Evolutionary conservation across 2,329 filamentous ascomycete genomes (phyloP), one percentile per base, ranked within the genome.

Genomic region (Penicillium sp.): DNA sequence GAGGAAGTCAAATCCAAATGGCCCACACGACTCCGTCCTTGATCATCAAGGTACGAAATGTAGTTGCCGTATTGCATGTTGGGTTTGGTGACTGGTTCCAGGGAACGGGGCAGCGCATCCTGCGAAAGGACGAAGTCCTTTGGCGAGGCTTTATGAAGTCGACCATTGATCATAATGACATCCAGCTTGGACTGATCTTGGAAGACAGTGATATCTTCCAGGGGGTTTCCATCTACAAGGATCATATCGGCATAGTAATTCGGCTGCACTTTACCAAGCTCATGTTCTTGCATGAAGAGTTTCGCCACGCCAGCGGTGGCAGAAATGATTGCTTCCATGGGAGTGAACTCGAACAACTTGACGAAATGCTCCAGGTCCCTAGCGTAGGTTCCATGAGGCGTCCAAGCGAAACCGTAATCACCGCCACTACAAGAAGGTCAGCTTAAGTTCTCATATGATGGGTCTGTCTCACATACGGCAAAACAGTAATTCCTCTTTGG

Each of bases 401-500:
- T 70, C 74, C 74, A 77, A 1, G 73, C 69, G 44, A 77, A 76
- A 1, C 74, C 73, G 39, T 74, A 77, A 55, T 77, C 74, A 22
- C 70, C 74, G 13, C 74, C 74, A 5, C 35, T 38, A 38, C 4
- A 7, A 18, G 16, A 4, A 11, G 13, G 18, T 38, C 18, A 38
- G 35, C 10, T 9, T 27, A 9, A 27, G 24, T 8, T 25, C 24
- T 27, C n/a, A n/a, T n/a, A n/a, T n/a, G n/a, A n/a, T n/a, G n/a
- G n/a, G n/a, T n/a, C n/a, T n/a, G n/a, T n/a, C n/a, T n/a, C n/a
- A n/a, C n/a, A n/a, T 38, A 38, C 35, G 75, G 75, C 2, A 77
- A 61, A 0, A 77, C 69, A 0, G 65, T 63, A 36, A 64, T 53
- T 28, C 68, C 60, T 66, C 69, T 67, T 18, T 45, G 30, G 10